phyloP scores from a whole-genome alignment of 352 stramenopile genomes.

The Globisporangium paroecandrum region DNA sequence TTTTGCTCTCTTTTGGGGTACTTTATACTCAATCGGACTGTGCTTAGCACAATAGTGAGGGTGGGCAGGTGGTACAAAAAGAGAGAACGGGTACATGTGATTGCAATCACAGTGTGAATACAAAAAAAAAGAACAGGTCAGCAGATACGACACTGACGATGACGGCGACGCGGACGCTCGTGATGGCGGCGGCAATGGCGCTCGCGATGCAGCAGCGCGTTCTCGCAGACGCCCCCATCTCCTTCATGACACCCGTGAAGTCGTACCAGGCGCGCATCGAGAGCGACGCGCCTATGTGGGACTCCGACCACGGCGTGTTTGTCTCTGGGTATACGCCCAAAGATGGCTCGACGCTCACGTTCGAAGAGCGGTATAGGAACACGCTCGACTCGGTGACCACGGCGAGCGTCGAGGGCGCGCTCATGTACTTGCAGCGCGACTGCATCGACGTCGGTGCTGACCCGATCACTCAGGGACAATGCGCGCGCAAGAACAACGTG shows the following conservation, averaged over 20 bases:
- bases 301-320: constrained; percentile 39
- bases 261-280: constrained; percentile 63
- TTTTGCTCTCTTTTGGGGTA: neutral
- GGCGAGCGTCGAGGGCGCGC: constrained; percentile 57
- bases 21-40: neutral
- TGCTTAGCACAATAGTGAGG: neutral
- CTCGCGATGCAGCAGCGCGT: neutral
- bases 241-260: constrained; percentile 43
- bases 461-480: constrained; percentile 26
- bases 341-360: constrained; percentile 20
- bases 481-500: constrained; percentile 54
- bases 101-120: neutral
- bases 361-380: constrained; percentile 43
- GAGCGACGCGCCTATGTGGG: constrained; percentile 45
- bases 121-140: neutral
- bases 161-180: neutral
- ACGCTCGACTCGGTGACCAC: constrained; percentile 68
- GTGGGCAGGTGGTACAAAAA: neutral
- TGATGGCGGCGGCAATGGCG: neutral
- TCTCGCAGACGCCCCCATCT: constrained; percentile 12
- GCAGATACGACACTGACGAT: neutral
- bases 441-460: constrained; percentile 52
- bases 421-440: constrained; percentile 72
- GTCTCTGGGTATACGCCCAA: constrained; percentile 30
- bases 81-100: neutral